Evolutionary conservation across 768 basidiomycete genomes (phyloP), one percentile per base, ranked within the genome.

Genomic region (Russula compacta): DNA sequence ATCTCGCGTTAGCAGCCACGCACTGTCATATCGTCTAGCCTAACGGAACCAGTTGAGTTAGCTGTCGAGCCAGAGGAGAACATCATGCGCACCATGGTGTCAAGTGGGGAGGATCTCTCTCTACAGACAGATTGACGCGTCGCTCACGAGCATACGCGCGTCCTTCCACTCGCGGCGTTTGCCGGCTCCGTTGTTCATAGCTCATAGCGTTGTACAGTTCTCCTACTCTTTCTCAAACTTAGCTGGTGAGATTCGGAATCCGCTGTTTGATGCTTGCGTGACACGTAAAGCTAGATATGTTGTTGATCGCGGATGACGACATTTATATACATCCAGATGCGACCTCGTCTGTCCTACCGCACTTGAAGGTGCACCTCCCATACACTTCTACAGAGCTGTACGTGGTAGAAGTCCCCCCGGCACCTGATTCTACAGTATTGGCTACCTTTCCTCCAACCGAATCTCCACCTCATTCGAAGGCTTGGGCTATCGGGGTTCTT

Each of bases 11-110:
- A 62, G 32, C 48, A 39, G n/a, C 60, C 42, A 78, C 90, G 76
- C 73, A 95, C 93, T 95, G 73, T 95, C 93, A 73, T 95, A 95
- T 78, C 93, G 82, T 82, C 93, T 85, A 68, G 93, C 90, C 93
- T 93, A 50, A 29, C 0, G 36, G 1, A 53, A 38, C 10, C 2
- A n/a, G 56, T 39, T 46, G 19, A 44, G 10, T 57, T 33, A 62
- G 46, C 24, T 17, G 6, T n/a, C 2, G 24, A 21, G 1, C 21
- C n/a, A 12, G 11, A 38, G 4, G 19, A 52, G 21, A 42, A 24
- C 8, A 36, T 11, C 12, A 57, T 55, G 44, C 64, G 47, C 14
- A 64, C 64, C 64, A 64, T 64, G 38, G 6, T 53, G 46, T 56
- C 15, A 14, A 35, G 48, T 39, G 8, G 5, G 40, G 50, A 29